A percentile compares a stretch with the other conserved stretches of the same genome.
phyloP scores from a whole-genome alignment of 2,329 filamentous ascomycete genomes.

The Blastomyces percursus region DNA sequence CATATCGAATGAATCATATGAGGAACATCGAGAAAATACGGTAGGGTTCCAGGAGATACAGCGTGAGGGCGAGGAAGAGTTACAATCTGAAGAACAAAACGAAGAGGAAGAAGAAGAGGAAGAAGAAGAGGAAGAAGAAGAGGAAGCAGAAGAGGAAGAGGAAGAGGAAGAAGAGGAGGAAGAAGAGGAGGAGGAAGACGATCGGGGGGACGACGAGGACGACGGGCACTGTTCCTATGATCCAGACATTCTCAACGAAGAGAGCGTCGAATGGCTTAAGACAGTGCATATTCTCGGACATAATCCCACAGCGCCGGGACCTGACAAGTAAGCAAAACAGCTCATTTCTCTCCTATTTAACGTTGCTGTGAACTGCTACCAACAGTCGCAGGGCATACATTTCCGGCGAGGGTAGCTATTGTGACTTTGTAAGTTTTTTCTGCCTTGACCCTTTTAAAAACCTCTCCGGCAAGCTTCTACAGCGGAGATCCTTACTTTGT shows the following conservation, averaged over 20 bases:
- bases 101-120: too few species aligned
- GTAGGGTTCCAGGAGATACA: background rate
- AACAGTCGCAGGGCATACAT: background rate
- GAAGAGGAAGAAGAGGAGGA: too few species aligned
- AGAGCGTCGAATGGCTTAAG: conserved; percentile 4
- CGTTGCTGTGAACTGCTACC: background rate
- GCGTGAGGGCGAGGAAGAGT: background rate
- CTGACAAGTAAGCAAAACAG: background rate
- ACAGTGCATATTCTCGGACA: background rate
- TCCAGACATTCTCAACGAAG: conserved; percentile 2
- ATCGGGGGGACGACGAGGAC: background rate
- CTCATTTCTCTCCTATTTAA: background rate
- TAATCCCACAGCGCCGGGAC: background rate
- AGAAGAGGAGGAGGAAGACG: background rate
- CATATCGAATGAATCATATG: too few species aligned
- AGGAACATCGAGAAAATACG: background rate
- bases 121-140: too few species aligned
- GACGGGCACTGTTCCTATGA: conserved; percentile 1
- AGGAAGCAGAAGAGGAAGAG: too few species aligned
- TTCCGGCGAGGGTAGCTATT: background rate
- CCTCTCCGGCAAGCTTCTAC: background rate
- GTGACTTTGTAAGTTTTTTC: background rate
- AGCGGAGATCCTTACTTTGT: background rate
- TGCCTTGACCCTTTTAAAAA: too few species aligned
- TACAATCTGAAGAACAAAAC: background rate